Conservation (phyloP, 2,329 filamentous ascomycete genomes). For the Alternaria atra region DNA sequence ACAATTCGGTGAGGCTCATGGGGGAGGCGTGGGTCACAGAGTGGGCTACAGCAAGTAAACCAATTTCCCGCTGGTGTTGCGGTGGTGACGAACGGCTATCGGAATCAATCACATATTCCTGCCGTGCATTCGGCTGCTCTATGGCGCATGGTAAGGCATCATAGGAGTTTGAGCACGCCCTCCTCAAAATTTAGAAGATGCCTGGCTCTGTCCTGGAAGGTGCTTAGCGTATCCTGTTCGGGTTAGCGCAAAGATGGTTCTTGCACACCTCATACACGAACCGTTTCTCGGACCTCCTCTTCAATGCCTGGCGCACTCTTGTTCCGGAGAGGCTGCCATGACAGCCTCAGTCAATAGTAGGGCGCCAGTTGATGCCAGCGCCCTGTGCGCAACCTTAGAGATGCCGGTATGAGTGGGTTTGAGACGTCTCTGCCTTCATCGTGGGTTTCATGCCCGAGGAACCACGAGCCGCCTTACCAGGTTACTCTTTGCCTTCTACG, state of each 20-base stretch:
- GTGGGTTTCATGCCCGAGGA: conserved; percentile 52
- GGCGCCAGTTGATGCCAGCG: conserved; percentile 37
- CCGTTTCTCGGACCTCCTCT: conserved; percentile 43
- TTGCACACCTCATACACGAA: conserved; percentile 43
- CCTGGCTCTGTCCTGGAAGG: not conserved
- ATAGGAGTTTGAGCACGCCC: conserved; percentile 42
- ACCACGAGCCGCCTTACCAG: conserved; percentile 40
- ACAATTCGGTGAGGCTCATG: conserved; percentile 9
- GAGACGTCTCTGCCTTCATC: conserved; percentile 53
- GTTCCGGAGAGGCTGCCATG: conserved; percentile 32
- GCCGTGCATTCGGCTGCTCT: conserved; percentile 38
- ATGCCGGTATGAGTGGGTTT: conserved; percentile 40
- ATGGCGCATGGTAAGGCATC: conserved; percentile 43
- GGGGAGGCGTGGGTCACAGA: conserved; percentile 14
- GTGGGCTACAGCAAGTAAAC: conserved; percentile 16
- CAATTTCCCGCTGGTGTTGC: conserved; percentile 20
- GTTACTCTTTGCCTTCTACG: conserved; percentile 28
- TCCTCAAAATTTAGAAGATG: conserved; percentile 33
- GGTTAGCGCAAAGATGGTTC: conserved; percentile 34
- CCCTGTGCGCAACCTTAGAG: conserved; percentile 39
- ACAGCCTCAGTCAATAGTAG: conserved; percentile 37
- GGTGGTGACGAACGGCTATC: conserved; percentile 18
- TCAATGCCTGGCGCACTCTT: conserved; percentile 45
- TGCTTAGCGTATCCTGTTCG: conserved; percentile 17
- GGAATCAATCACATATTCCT: conserved; percentile 33